Evolutionary conservation across 345 rosid species (phyloP).

Genomic region (Noccaea bulbosa): DNA sequence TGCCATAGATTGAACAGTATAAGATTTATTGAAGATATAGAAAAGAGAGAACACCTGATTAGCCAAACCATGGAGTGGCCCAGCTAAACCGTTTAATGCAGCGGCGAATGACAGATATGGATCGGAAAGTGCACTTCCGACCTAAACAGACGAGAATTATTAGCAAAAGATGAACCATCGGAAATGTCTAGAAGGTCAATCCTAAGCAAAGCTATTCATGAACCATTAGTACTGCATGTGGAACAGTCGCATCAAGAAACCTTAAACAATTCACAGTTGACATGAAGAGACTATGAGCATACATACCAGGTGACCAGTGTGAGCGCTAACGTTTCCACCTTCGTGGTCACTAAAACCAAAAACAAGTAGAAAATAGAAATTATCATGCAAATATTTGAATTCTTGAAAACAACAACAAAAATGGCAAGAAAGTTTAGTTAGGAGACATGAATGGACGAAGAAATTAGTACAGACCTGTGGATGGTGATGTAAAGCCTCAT

Average conservation of each 20-base stretch:
- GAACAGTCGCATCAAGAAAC: background rate
- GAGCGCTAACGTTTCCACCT: slow-evolving; percentile 99
- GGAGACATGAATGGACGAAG: slow-evolving; percentile 10
- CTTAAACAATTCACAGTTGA: background rate
- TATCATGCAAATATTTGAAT: background rate
- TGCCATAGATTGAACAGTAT: slow-evolving; percentile 3
- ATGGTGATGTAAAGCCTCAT: slow-evolving; percentile 98
- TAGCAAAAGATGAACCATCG: slow-evolving; percentile 30
- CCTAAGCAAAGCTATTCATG: background rate
- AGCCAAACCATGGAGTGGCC: slow-evolving; percentile 99
- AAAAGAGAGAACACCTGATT: slow-evolving; percentile 77
- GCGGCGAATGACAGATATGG: slow-evolving; percentile 99
- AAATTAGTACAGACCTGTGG: slow-evolving; percentile 65
- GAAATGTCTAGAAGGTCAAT: slow-evolving; percentile 18
- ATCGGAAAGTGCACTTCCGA: slow-evolving; percentile 97
- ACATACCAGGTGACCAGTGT: slow-evolving; percentile 90
- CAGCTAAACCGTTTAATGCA: slow-evolving; percentile 97
- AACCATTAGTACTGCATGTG: slow-evolving; percentile 2
- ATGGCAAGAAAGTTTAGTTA: background rate
- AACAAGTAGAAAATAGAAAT: slow-evolving; percentile 10
- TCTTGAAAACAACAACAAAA: slow-evolving; percentile 1
- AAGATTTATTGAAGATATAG: background rate
- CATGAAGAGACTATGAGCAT: slow-evolving; percentile 16
- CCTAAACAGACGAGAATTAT: slow-evolving; percentile 52
- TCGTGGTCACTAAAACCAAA: slow-evolving; percentile 83